These are phyloP conservation scores for Trypanosoma rangeli DNA, from an alignment of 208 protist species.

Conservation along the genomic window DNA sequence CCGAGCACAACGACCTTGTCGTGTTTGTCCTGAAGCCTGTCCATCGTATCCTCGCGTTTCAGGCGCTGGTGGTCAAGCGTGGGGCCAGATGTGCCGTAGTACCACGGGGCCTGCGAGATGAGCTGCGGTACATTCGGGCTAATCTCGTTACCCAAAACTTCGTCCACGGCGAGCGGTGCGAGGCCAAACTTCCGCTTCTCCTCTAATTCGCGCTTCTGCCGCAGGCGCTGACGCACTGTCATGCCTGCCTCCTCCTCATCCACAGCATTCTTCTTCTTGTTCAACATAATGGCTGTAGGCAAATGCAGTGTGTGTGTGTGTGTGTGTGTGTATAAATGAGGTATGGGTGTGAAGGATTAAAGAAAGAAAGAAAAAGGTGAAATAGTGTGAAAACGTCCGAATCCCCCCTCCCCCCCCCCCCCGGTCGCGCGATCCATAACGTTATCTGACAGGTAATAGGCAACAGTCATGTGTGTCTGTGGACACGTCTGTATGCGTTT, in stretches of 20 bases:
- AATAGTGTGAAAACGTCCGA: too few relatives aligned
- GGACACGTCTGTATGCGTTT: too few relatives aligned
- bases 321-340: conserved; percentile 2
- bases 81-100: conserved; percentile 75
- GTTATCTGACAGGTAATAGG: too few relatives aligned
- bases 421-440: too few relatives aligned
- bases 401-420: too few relatives aligned
- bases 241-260: conserved; percentile 20
- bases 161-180: conserved; percentile 80
- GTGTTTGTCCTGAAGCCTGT: conserved; percentile 41
- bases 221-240: conserved; percentile 72
- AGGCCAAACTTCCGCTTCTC: conserved; percentile 87
- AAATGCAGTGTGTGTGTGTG: neutral
- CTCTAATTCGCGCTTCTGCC: conserved; percentile 80
- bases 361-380: neutral
- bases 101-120: conserved; percentile 98
- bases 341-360: neutral
- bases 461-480: too few relatives aligned
- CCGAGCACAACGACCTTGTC: conserved; percentile 50
- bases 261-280: conserved; percentile 21
- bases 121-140: conserved; percentile 99
- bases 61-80: conserved; percentile 92
- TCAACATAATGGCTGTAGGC: conserved; percentile 10
- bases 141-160: conserved; percentile 79
- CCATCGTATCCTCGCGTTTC: conserved; percentile 28